Percentiles rank a stretch among this genome's conserved stretches.
These are phyloP conservation scores for Backusella psychrophila DNA, from an alignment of 192 early-diverging fungal genomes.

Conservation along the genomic window DNA sequence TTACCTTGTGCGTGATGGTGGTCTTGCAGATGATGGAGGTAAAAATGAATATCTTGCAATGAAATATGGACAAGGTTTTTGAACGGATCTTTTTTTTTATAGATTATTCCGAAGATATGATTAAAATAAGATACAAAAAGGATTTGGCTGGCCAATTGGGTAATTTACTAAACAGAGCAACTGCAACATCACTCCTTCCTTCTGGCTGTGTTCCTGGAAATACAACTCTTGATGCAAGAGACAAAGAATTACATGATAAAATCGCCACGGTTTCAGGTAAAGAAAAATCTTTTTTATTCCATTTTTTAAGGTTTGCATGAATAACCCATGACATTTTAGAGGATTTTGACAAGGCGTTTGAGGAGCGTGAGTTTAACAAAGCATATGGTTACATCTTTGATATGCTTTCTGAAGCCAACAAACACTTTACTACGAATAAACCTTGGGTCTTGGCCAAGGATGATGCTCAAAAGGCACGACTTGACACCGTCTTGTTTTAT, in stretches of 20 bases:
- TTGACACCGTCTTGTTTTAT: constrained; percentile 70
- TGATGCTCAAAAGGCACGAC: constrained; percentile 35
- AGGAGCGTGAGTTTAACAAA: constrained; percentile 58
- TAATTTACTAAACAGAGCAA: constrained; percentile 74
- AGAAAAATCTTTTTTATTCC: not conserved
- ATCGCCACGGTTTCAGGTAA: constrained; percentile 35
- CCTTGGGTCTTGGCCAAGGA: constrained; percentile 82
- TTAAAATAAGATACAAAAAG: constrained; percentile 71
- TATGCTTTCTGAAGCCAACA: constrained; percentile 70
- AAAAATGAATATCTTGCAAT: constrained; percentile 13
- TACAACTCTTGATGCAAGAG: constrained; percentile 18
- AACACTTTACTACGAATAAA: constrained; percentile 62
- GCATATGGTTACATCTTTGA: constrained; percentile 65
- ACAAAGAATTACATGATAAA: constrained; percentile 32
- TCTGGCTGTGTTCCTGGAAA: constrained; percentile 36
- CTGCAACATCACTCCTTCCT: constrained; percentile 56
- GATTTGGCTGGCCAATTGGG: constrained; percentile 81
- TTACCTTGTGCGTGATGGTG: constrained; percentile 90
- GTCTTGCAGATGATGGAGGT: constrained; percentile 81
- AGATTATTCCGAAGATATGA: constrained; percentile 72
- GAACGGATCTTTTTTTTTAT: not conserved
- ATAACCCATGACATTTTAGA: constrained; percentile 15
- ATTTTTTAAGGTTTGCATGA: not conserved
- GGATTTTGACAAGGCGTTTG: constrained; percentile 41
- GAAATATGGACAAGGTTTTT: not conserved